A percentile compares a stretch with the other conserved stretches of the same genome.
phyloP scores from a whole-genome alignment of 192 early-diverging fungal species.

The Linnemannia hyalina region DNA sequence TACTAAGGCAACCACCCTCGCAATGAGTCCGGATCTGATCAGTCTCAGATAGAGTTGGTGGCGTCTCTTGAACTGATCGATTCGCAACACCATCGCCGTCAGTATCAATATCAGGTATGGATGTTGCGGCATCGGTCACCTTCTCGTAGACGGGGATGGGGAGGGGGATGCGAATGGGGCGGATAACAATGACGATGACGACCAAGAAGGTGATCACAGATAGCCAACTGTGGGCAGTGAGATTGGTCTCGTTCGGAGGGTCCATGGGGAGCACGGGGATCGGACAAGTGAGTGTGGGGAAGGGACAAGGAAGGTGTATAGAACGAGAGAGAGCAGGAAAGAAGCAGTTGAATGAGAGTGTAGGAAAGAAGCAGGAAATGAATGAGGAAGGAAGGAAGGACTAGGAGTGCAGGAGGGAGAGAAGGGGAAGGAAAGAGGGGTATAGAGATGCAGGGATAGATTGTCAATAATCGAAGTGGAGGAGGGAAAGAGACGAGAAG shows the following conservation, averaged over 20 bases:
- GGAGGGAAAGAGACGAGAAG: not conserved
- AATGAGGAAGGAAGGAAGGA: not conserved
- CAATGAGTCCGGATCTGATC: not conserved
- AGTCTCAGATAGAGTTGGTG: not conserved
- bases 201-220: conserved; percentile 68
- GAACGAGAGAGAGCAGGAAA: not conserved
- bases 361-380: not conserved
- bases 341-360: not conserved
- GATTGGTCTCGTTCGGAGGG: not conserved
- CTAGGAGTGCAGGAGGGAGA: too few species aligned
- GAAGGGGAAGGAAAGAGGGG: not conserved
- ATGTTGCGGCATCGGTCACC: too few species aligned
- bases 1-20: not conserved
- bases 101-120: not conserved
- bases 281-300: not conserved
- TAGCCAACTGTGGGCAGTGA: conserved; percentile 63
- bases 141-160: conserved; percentile 17
- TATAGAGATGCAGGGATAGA: not conserved
- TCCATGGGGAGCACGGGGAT: not conserved
- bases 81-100: not conserved
- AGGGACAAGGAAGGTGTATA: not conserved
- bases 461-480: not conserved
- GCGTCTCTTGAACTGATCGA: not conserved
- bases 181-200: conserved; percentile 69
- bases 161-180: conserved; percentile 67